A percentile compares a stretch with the other conserved stretches of the same genome.
Conservation (phyloP, 192 early-diverging fungal genomes). For the Coemansia sp. region DNA sequence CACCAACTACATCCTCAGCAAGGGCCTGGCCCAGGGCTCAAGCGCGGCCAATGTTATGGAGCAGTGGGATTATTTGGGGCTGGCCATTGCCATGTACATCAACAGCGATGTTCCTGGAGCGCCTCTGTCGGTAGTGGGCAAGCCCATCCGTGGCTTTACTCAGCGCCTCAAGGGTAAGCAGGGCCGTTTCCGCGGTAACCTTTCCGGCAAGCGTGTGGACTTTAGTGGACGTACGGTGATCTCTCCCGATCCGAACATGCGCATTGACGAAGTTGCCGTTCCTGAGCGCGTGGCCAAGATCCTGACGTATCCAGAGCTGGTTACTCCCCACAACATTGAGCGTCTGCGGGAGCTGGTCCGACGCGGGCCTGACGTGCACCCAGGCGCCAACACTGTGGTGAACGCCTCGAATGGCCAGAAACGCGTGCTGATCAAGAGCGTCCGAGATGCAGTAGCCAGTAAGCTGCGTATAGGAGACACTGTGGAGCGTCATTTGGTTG, state of each 20-base stretch:
- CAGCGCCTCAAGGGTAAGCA: conserved; percentile 99
- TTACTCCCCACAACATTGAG: conserved; percentile 86
- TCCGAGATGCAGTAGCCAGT: conserved; percentile 65
- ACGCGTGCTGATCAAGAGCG: conserved; percentile 70
- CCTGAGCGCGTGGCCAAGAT: conserved; percentile 87
- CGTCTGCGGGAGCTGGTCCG: conserved; percentile 68
- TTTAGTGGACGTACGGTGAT: conserved; percentile 99
- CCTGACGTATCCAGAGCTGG: conserved; percentile 94
- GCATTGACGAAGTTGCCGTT: conserved; percentile 95
- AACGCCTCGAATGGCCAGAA: conserved; percentile 55
- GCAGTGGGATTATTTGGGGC: conserved; percentile 94
- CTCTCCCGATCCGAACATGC: conserved; percentile 96
- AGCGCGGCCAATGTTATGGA: conserved; percentile 75
- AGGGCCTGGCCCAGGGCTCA: conserved; percentile 56
- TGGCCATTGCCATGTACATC: conserved; percentile 94
- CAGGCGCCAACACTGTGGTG: conserved; percentile 88
- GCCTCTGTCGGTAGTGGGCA: conserved; percentile 59
- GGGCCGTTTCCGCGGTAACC: conserved; percentile 97
- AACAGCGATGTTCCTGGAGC: conserved; percentile 94
- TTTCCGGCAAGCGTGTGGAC: conserved; percentile 99
- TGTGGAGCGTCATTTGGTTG: conserved; percentile 91
- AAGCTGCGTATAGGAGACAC: conserved; percentile 84
- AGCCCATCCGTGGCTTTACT: conserved; percentile 81
- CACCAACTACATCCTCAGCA: conserved; percentile 72
- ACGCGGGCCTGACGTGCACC: conserved; percentile 87